These are phyloP conservation scores for Obba rivulosa DNA, from an alignment of 768 basidiomycete genomes.

Conservation along the genomic window DNA sequence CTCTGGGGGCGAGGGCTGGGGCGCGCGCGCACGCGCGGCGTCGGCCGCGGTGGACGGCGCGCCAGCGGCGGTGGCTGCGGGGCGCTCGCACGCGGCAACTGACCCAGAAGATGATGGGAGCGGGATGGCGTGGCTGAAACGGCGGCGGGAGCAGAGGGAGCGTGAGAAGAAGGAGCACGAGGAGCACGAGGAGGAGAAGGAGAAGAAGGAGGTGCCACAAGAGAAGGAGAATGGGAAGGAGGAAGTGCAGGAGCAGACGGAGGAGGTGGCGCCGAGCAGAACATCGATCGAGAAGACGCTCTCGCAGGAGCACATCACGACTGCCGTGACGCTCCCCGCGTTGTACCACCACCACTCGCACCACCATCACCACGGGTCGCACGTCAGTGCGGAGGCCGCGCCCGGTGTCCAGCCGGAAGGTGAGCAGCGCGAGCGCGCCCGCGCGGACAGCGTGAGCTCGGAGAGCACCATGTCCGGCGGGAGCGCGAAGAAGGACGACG, in stretches of 20 bases:
- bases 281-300: not conserved
- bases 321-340: conserved; percentile 32
- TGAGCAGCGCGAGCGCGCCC: not conserved
- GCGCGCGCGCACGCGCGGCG: not conserved
- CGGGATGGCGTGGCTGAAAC: conserved; percentile 81
- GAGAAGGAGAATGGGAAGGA: conserved; percentile 2
- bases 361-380: conserved; percentile 8
- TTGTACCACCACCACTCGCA: conserved; percentile 25
- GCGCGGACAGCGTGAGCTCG: conserved; percentile 1
- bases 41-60: not conserved
- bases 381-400: conserved; percentile 21
- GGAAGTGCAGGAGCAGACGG: conserved; percentile 5
- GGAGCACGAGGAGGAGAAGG: conserved; percentile 24
- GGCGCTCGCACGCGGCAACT: conserved; percentile 24
- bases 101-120: conserved; percentile 65
- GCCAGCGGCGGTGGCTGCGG: conserved; percentile 4
- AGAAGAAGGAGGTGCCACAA: conserved; percentile 9
- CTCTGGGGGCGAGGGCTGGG: not conserved
- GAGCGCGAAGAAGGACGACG: conserved; percentile 12
- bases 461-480: conserved; percentile 7
- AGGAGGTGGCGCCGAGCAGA: conserved; percentile 6
- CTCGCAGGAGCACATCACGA: conserved; percentile 24
- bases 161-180: conserved; percentile 42
- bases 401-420: conserved; percentile 7
- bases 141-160: conserved; percentile 54